phyloP scores from a whole-genome alignment of 2,329 filamentous ascomycete genomes.

The Ophioceras dolichostomum region DNA sequence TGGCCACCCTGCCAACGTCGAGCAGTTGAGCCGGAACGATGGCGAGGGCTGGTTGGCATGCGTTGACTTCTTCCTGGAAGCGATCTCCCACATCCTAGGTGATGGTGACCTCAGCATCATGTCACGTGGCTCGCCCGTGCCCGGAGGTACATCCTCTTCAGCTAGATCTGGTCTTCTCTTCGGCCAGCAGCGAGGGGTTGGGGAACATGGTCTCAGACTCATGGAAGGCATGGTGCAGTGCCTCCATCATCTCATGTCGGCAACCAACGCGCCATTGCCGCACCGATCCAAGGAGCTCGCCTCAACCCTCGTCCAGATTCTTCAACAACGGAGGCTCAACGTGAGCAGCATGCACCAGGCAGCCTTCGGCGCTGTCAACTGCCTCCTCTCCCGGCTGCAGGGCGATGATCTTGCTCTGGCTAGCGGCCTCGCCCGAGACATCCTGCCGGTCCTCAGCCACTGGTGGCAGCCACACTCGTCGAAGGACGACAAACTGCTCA shows the following conservation, averaged over 20 bases:
- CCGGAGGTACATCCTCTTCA: conserved; percentile 19
- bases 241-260: conserved; percentile 49
- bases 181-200: conserved; percentile 7
- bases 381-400: conserved; percentile 50
- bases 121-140: conserved; percentile 34
- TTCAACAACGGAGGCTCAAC: conserved; percentile 45
- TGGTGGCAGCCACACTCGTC: conserved; percentile 63
- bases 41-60: conserved; percentile 55
- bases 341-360: conserved; percentile 55
- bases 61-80: conserved; percentile 57
- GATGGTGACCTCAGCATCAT: conserved; percentile 17
- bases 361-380: conserved; percentile 66
- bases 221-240: conserved; percentile 50
- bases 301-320: conserved; percentile 42
- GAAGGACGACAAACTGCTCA: conserved; percentile 44
- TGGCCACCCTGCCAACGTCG: conserved; percentile 62
- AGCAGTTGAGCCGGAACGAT: conserved; percentile 52
- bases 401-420: conserved; percentile 57
- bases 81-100: conserved; percentile 41
- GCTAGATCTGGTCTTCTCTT: conserved; percentile 15
- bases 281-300: conserved; percentile 44
- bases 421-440: conserved; percentile 41
- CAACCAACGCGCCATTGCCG: conserved; percentile 55
- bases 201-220: not conserved
- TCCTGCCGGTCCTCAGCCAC: conserved; percentile 59